Evolutionary conservation across 257 asterid species (phyloP), one percentile per base, ranked within the genome.

Genomic region (Jaltomata sinuosa): DNA sequence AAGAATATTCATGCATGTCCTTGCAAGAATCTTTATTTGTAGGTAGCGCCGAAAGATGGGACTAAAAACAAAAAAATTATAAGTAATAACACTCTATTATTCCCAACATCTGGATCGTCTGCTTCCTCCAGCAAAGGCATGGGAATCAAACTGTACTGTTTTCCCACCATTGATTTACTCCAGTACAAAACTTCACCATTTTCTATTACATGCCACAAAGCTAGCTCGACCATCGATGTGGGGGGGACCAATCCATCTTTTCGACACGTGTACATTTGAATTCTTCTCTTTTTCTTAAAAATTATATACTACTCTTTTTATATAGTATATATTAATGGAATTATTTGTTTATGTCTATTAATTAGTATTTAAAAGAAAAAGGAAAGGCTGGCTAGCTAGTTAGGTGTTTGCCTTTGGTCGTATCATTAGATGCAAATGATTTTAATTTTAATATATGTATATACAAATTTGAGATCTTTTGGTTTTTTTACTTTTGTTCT

Each of bases 111-210:
- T 88, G 53, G 62, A 86, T 67, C 81, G 81, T 83, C 87, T 92
- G 95, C 85, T 91, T 90, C 93, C 95, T 86, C 88, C 81, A 88
- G 84, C 85, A 87, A 85, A 62, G 84, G 85, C 89, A 90, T 85
- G 84, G 83, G 86, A 80, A 82, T 90, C 93, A 81, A 81, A 59
- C 36, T 68, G 78, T 68, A n/a, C n/a, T n/a, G n/a, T n/a, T n/a
- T n/a, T n/a, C n/a, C n/a, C n/a, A n/a, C n/a, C n/a, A n/a, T n/a
- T n/a, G n/a, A n/a, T n/a, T n/a, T n/a, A n/a, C 31, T 36, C 38
- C 9, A 85, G 84, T 64, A 84, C 74, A 81, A 36, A 74, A 42
- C 29, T 47, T 79, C 69, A 31, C 53, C n/a, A 47, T 62, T 57
- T 64, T 53, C 42, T 15, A 59, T 84, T 68, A 82, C 83, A 18